Evolutionary conservation across 352 stramenopile genomes (phyloP), one percentile per base, ranked within the genome.

Genomic region (Phytophthora constricta): DNA sequence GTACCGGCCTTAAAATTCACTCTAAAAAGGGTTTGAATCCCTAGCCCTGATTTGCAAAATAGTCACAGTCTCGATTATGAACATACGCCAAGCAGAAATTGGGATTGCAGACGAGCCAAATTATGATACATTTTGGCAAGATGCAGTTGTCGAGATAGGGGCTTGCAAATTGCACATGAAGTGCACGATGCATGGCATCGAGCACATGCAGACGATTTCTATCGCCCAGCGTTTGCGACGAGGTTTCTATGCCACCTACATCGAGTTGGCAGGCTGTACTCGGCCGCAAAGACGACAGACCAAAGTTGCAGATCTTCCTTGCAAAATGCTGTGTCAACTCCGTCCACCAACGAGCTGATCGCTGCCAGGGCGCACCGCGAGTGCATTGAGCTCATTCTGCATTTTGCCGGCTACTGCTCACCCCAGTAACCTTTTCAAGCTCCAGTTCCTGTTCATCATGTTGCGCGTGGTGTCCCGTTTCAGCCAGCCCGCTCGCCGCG

Each of bases 391-490:
- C 31, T 37, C 31, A 37, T 37, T 37, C 31, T 37, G 31, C 31
- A 11, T 37, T 37, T 37, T 37, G 31, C 57, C 26, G 57, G 42
- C 56, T 62, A 46, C 63, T 66, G 56, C 49, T 49, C 63, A 67
- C 49, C 33, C 33, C 48, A 65, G 52, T 52, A 65, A 65, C 47
- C 47, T 26, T 27, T 33, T 26, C 60, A 68, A 68, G 60, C 60
- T 62, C 31, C 50, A 52, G 17, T 55, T 61, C 41, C 61, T 54
- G 26, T 39, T 58, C 51, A 57, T 10, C 33, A 67, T 74, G 62
- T 34, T 74, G 72, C 43, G 74, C 61, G 57, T 68, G 41, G 61
- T 69, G 27, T 65, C 65, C 46, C 62, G 70, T 25, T 60, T 78
- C 60, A 63, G 43, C 33, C 67, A 70, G 34, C 60, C 70, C 16